These are phyloP conservation scores for Rhodomyrtus psidioides DNA, from an alignment of 441 rosid species.

Conservation along the genomic window DNA sequence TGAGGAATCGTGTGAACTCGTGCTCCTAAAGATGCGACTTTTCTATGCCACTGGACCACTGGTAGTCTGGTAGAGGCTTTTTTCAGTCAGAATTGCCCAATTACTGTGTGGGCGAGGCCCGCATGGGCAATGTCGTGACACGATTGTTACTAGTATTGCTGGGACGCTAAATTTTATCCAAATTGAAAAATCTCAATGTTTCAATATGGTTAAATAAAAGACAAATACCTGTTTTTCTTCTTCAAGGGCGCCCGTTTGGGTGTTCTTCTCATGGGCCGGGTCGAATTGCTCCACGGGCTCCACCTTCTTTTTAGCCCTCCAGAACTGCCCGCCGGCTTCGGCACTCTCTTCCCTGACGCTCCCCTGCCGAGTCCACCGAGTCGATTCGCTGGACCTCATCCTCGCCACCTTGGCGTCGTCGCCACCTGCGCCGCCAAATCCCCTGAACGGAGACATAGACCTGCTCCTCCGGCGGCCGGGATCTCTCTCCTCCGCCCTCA, in stretches of 20 bases:
- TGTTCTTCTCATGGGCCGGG: not conserved
- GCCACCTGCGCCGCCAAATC: not conserved
- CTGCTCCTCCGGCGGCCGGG: not conserved
- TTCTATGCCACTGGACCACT: not conserved
- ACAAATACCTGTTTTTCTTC: not conserved
- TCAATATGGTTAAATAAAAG: not conserved
- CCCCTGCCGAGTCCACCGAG: not conserved
- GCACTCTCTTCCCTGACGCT: not conserved
- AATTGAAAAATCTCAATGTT: not conserved
- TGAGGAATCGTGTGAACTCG: not conserved
- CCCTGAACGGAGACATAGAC: slow-evolving; percentile 1
- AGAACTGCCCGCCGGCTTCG: not conserved
- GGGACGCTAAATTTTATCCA: not conserved
- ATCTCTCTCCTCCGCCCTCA: not conserved
- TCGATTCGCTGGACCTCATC: not conserved
- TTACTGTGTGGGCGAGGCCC: not conserved
- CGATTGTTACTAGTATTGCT: not conserved
- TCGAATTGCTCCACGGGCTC: not conserved
- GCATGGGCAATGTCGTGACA: not conserved
- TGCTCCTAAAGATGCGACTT: not conserved
- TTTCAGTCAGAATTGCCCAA: not conserved
- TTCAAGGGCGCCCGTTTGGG: not conserved
- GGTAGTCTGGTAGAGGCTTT: not conserved
- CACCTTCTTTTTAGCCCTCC: not conserved
- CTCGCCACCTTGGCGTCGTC: not conserved